Percentiles rank a stretch among this genome's conserved stretches.
Evolutionary conservation across 768 basidiomycete genomes (phyloP).

Genomic region (Trametes cubensis): DNA sequence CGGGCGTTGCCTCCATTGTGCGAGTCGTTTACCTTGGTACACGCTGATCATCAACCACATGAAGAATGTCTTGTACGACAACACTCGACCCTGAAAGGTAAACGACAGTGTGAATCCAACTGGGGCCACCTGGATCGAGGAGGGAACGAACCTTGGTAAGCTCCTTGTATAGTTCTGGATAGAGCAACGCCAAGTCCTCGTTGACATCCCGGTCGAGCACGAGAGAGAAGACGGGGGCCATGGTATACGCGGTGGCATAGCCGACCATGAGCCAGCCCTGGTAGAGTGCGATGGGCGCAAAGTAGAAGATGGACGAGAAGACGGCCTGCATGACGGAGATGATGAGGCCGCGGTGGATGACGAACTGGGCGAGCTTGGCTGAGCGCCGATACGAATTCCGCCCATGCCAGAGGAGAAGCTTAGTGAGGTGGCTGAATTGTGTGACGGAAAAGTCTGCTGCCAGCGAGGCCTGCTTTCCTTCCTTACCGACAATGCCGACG

Average conservation of each 20-base stretch:
- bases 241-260: slow-evolving; percentile 94
- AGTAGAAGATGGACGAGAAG: slow-evolving; percentile 90
- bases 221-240: slow-evolving; percentile 97
- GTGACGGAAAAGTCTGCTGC: slow-evolving; percentile 98
- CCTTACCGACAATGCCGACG: slow-evolving; percentile 97
- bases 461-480: slow-evolving; percentile 98
- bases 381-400: slow-evolving; percentile 98
- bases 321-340: slow-evolving; percentile 98
- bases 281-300: slow-evolving; percentile 95
- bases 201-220: slow-evolving; percentile 95
- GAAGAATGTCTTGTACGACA: slow-evolving; percentile 99
- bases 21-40: slow-evolving; percentile 75
- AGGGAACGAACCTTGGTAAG: slow-evolving; percentile 76
- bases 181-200: slow-evolving; percentile 91
- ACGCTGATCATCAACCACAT: slow-evolving; percentile 96
- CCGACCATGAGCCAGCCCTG: slow-evolving; percentile 98
- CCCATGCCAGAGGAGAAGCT: slow-evolving; percentile 97
- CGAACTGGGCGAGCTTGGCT: slow-evolving; percentile 97
- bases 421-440: slow-evolving; percentile 94
- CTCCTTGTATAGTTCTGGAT: slow-evolving; percentile 98
- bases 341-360: slow-evolving; percentile 96
- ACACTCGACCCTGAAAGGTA: slow-evolving; percentile 72
- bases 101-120: neutral
- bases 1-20: neutral
- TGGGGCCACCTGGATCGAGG: too few relatives aligned